Evolutionary conservation across 306 rosid species (phyloP).

Genomic region (Prunus persica): DNA sequence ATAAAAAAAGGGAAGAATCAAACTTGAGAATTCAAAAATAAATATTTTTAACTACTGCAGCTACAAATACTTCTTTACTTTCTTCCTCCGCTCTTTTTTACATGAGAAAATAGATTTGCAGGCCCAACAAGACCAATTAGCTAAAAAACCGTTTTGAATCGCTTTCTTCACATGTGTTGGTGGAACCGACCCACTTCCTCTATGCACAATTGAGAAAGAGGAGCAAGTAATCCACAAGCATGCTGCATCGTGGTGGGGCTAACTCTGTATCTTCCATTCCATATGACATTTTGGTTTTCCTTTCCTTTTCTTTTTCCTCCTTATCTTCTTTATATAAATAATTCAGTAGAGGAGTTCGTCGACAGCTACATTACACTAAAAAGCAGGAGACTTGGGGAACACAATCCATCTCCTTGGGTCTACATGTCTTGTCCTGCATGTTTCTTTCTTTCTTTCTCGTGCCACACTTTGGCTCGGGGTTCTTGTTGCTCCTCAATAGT

Average conservation of each 20-base stretch:
- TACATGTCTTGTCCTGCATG: not conserved
- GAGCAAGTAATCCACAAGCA: slow-evolving; percentile 11
- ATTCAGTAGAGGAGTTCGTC: slow-evolving; percentile 15
- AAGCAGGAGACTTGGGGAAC: not conserved
- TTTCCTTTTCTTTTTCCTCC: no score
- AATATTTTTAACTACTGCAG: no score
- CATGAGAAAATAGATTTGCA: slow-evolving; percentile 17
- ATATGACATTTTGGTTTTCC: not conserved
- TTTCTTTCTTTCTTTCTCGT: not conserved
- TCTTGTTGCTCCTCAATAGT: not conserved
- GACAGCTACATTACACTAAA: slow-evolving; percentile 15
- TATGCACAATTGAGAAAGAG: slow-evolving; percentile 10
- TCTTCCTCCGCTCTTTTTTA: no score
- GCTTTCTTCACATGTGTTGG: slow-evolving; percentile 16
- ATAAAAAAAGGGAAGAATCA: no score
- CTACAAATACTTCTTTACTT: no score
- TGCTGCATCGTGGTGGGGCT: slow-evolving; percentile 25
- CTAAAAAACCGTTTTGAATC: slow-evolving; percentile 18
- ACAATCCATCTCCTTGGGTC: slow-evolving; percentile 8
- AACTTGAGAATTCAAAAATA: accelerated
- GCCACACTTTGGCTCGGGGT: not conserved
- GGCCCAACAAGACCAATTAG: not conserved
- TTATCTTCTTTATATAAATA: not conserved
- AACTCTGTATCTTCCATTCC: slow-evolving; percentile 6
- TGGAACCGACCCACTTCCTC: slow-evolving; percentile 36